phyloP scores from a whole-genome alignment of 805 yeast genomes.

The Nakazawaea sp. region DNA sequence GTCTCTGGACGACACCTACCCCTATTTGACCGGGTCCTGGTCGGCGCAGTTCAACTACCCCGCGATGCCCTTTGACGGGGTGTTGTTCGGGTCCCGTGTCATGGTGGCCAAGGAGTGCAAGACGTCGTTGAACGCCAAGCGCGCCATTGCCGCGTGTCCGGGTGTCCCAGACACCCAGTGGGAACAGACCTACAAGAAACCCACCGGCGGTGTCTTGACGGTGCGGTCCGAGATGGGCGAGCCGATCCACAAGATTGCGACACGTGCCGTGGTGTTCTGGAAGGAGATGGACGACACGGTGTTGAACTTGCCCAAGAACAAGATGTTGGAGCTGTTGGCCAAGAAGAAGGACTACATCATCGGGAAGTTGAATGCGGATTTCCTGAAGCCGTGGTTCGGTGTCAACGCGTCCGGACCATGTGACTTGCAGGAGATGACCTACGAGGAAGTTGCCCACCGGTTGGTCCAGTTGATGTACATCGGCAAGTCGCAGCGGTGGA shows the following conservation, averaged over 20 bases:
- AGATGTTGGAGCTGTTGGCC: slow-evolving; percentile 71
- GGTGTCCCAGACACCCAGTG: slow-evolving; percentile 88
- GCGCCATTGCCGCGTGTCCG: slow-evolving; percentile 80
- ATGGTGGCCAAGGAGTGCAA: slow-evolving; percentile 96
- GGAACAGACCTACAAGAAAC: slow-evolving; percentile 91
- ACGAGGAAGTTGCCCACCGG: slow-evolving; percentile 83
- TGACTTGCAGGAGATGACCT: slow-evolving; percentile 94
- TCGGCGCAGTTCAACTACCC: slow-evolving; percentile 82
- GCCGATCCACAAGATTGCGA: slow-evolving; percentile 97
- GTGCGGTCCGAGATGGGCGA: slow-evolving; percentile 99
- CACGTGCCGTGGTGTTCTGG: slow-evolving; percentile 97
- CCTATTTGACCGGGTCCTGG: slow-evolving; percentile 98
- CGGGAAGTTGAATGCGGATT: slow-evolving; percentile 81
- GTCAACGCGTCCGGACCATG: slow-evolving; percentile 68
- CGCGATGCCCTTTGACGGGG: slow-evolving; percentile 99
- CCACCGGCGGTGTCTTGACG: slow-evolving; percentile 95
- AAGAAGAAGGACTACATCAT: slow-evolving; percentile 86
- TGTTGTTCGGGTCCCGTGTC: slow-evolving; percentile 90
- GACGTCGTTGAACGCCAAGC: slow-evolving; percentile 90
- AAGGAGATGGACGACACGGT: slow-evolving; percentile 93
- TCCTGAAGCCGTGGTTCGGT: slow-evolving; percentile 98
- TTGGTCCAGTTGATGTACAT: slow-evolving; percentile 85
- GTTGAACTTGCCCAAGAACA: slow-evolving; percentile 85
- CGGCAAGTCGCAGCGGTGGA: slow-evolving; percentile 75
- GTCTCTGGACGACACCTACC: slow-evolving; percentile 92